Base-by-base conservation (phyloP, 2,329 filamentous ascomycete species). In the Ambrosiella beaveri region DNA sequence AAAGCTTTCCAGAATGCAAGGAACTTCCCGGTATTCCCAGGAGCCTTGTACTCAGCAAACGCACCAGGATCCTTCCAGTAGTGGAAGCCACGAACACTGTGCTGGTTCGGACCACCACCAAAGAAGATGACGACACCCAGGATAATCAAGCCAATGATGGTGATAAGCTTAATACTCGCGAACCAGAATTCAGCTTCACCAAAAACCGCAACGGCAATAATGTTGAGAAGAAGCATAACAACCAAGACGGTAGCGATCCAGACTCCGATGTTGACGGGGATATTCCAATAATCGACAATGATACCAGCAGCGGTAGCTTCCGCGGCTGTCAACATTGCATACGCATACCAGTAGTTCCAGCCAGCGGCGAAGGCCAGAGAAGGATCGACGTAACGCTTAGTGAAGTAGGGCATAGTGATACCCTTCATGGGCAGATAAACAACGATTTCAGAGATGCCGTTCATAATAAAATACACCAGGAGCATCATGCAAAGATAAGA, bases 261-360 rank as follows among this genome's bases (percentile, higher is more conserved):
- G 1, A 81, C 74, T 2, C 72, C 78, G 3, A 76, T 68, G 19
- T 73, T 73, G 19, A 80, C 72, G 2, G 69, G 68, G 1, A 71
- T 69, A 8, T 75, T 69, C 81, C 80, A 84, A 65, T 82, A 84
- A 55, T 79, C 71, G 57, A 84, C 71, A 19, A 84, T 70, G 60
- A 82, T 74, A 15, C 74, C 74, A 37, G 76, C 77, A 1, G 79
- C 80, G 0, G 76, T 78, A 13, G 77, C 72, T 66, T 83, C 79
- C 50, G 78, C 75, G 1, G 74, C 78, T 27, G 81, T 71, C 1
- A 80, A 69, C 60, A 82, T 80, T 9, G 75, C 70, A 63, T 81
- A 81, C 1, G 77, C 76, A 63, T 82, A 81, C 74, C 78, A 81
- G 67, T 82, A 82, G 61, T 80, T 80, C 76, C 76, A 80, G 1